Percentiles rank a stretch among this genome's conserved stretches.
phyloP scores from a whole-genome alignment of 75 land plant genomes.

The Selaginella moellendorffii region DNA sequence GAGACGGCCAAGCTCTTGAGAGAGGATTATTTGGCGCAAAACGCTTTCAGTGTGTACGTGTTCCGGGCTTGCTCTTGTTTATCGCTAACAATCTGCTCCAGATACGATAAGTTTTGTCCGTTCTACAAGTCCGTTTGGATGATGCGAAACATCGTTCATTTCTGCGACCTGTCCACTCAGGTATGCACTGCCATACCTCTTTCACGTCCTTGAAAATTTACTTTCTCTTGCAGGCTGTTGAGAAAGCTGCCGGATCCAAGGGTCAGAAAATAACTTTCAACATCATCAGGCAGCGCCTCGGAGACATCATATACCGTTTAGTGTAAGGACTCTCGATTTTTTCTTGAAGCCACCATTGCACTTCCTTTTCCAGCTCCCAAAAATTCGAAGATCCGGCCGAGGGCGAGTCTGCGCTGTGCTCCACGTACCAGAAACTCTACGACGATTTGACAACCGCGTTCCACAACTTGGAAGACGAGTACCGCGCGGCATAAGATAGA shows the following conservation, averaged over 20 bases:
- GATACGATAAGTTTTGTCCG: constrained; percentile 96
- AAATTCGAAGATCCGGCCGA: constrained; percentile 96
- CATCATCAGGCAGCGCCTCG: constrained; percentile 77
- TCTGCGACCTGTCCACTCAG: constrained; percentile 83
- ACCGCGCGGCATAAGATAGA: constrained; percentile 13
- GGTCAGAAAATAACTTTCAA: constrained; percentile 96
- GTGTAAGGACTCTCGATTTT: constrained; percentile 54
- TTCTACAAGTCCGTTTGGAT: constrained; percentile 99
- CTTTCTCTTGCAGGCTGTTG: constrained; percentile 97
- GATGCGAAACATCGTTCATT: constrained; percentile 98
- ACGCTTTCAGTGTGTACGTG: constrained; percentile 94
- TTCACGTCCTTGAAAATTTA: too few relatives aligned
- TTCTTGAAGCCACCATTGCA: too few relatives aligned
- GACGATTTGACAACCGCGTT: constrained; percentile 78
- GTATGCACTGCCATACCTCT: too few relatives aligned
- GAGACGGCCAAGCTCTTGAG: constrained; percentile 95
- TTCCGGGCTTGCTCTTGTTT: background rate
- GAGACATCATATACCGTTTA: constrained; percentile 82
- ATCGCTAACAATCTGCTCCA: constrained; percentile 14
- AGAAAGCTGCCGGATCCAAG: constrained; percentile 85
- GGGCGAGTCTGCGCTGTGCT: constrained; percentile 66
- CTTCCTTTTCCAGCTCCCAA: constrained; percentile 89
- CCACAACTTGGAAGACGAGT: constrained; percentile 90
- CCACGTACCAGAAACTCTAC: constrained; percentile 59
- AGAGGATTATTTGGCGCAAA: constrained; percentile 97